A percentile compares a stretch with the other conserved stretches of the same genome.
phyloP scores from a whole-genome alignment of 441 rosid species.

The Populus hybrid region DNA sequence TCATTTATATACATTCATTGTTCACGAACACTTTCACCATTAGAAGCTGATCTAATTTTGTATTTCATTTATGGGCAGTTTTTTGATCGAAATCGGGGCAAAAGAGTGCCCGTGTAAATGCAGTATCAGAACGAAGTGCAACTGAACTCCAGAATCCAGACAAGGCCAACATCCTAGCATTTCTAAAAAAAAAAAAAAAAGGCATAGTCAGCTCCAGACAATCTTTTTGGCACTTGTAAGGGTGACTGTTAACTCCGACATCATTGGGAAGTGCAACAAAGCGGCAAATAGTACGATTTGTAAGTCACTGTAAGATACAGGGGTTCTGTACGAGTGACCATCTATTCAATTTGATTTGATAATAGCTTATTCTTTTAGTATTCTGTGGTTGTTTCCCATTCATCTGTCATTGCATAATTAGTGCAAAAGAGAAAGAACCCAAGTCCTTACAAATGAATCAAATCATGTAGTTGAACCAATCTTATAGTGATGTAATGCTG shows the following conservation, averaged over 20 bases:
- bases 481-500: not conserved
- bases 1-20: conserved; percentile 2
- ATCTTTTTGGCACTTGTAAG: not conserved
- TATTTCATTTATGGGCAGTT: conserved; percentile 35
- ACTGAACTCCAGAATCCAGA: not conserved
- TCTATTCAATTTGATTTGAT: not conserved
- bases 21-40: not conserved
- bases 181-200: not conserved
- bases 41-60: conserved; percentile 1
- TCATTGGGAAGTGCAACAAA: not conserved
- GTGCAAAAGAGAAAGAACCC: not conserved
- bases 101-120: conserved; percentile 50
- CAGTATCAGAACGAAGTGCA: not conserved
- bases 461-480: not conserved
- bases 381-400: not conserved
- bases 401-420: not conserved
- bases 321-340: not conserved
- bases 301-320: conserved; percentile 12
- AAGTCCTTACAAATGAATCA: not conserved
- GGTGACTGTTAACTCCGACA: not conserved
- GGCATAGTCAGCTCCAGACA: not conserved
- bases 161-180: conserved; percentile 10
- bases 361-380: not conserved
- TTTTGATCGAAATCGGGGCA: conserved; percentile 53
- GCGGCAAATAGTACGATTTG: not conserved